Conservation (phyloP, 2,329 filamentous ascomycete species). For the Monilinia polystroma region DNA sequence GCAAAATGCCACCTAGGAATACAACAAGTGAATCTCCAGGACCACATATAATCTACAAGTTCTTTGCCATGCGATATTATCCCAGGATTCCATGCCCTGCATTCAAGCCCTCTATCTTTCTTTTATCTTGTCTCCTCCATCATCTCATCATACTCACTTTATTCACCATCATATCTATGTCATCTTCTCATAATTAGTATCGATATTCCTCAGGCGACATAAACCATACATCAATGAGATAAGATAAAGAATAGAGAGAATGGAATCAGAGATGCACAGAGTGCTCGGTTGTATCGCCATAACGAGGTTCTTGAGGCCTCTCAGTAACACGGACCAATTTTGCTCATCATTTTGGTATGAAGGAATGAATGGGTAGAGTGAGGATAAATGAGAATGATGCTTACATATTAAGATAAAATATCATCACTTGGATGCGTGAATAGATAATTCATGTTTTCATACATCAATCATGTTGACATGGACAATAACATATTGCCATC, state of each 20-base stretch:
- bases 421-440: not conserved
- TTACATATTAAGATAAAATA: not conserved
- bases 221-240: not conserved
- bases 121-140: too few relatives aligned
- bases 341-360: slow-evolving; percentile 16
- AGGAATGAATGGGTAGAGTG: not conserved
- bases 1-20: too few relatives aligned
- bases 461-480: not conserved
- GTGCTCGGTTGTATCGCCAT: slow-evolving; percentile 20
- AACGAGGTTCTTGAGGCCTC: slow-evolving; percentile 21
- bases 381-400: not conserved
- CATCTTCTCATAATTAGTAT: slow-evolving; percentile 4
- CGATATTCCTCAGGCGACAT: too few relatives aligned
- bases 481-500: not conserved
- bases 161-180: too few relatives aligned
- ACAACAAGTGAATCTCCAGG: too few relatives aligned
- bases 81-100: too few relatives aligned
- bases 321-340: slow-evolving; percentile 22
- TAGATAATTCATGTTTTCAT: too few relatives aligned
- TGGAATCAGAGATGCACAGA: slow-evolving; percentile 16
- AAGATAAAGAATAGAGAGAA: not conserved
- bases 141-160: too few relatives aligned
- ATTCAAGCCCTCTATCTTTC: too few relatives aligned
- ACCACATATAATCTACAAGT: too few relatives aligned
- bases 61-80: too few relatives aligned